Evolutionary conservation across 75 land plant genomes (phyloP).

Genomic region (Adiantum capillusveneris): DNA sequence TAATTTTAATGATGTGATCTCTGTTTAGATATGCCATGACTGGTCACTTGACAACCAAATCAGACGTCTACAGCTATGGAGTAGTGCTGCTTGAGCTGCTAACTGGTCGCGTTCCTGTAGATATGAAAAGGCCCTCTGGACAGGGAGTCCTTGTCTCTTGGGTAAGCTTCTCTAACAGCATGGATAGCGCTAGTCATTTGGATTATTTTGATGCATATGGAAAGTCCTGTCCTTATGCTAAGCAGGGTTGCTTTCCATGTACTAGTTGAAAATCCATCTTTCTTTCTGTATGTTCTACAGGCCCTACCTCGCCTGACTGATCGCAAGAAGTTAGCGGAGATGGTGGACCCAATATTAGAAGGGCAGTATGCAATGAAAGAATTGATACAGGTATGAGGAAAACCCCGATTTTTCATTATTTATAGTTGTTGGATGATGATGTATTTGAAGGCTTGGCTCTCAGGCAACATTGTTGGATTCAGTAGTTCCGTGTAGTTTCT

Average conservation of each 20-base stretch:
- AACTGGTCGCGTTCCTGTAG: slow-evolving; percentile 55
- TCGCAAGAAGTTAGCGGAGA: slow-evolving; percentile 45
- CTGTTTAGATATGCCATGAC: slow-evolving; percentile 27
- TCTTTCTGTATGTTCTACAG: slow-evolving; percentile 15
- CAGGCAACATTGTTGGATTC: too few relatives aligned
- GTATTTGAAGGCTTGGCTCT: too few relatives aligned
- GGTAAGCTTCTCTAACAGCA: slow-evolving; percentile 15
- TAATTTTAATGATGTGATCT: too few relatives aligned
- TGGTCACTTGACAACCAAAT: slow-evolving; percentile 68
- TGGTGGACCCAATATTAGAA: slow-evolving; percentile 55
- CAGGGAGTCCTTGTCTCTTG: slow-evolving; percentile 48
- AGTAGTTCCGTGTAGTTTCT: too few relatives aligned
- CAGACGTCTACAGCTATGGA: slow-evolving; percentile 74
- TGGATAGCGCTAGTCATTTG: too few relatives aligned
- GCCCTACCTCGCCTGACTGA: slow-evolving; percentile 59
- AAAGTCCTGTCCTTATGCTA: too few relatives aligned
- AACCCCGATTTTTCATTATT: slow-evolving; percentile 6
- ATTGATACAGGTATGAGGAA: slow-evolving; percentile 35
- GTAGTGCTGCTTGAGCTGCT: slow-evolving; percentile 66
- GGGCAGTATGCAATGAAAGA: slow-evolving; percentile 68
- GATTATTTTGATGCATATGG: too few relatives aligned
- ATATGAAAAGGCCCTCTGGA: slow-evolving; percentile 48
- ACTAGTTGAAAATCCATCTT: too few relatives aligned
- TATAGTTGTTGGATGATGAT: slow-evolving; percentile 13
- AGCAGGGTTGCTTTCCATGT: too few relatives aligned